A percentile compares a stretch with the other conserved stretches of the same genome.
These are phyloP conservation scores for Apiospora koreana DNA, from an alignment of 2,329 filamentous ascomycete species.

Conservation along the genomic window DNA sequence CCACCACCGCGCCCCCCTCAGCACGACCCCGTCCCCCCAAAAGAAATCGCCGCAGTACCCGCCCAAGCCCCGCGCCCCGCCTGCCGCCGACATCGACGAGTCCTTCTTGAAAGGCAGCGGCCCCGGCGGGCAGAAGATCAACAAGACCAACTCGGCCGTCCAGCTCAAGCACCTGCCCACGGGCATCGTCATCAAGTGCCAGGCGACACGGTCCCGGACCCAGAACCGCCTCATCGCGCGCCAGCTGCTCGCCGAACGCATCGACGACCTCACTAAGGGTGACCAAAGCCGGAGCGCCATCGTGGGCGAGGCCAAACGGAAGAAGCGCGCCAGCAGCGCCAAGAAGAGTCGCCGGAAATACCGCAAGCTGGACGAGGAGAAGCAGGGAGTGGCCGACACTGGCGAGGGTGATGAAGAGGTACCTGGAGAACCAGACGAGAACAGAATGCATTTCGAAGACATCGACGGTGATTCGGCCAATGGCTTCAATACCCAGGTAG, in stretches of 20 bases:
- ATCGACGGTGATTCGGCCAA: background rate
- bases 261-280: conserved; percentile 75
- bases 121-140: conserved; percentile 92
- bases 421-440: conserved; percentile 17
- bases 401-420: conserved; percentile 24
- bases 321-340: conserved; percentile 71
- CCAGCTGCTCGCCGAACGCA: conserved; percentile 70
- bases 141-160: conserved; percentile 95
- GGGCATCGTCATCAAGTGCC: conserved; percentile 90
- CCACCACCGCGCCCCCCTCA: conserved; percentile 28
- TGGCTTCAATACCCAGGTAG: background rate
- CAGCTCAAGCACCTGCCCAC: conserved; percentile 90
- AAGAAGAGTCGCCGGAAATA: conserved; percentile 89
- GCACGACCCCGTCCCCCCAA: conserved; percentile 27
- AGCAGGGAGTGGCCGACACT: conserved; percentile 24
- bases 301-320: conserved; percentile 63
- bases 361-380: conserved; percentile 56
- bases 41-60: conserved; percentile 63
- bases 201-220: conserved; percentile 82
- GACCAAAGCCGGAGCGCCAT: conserved; percentile 65
- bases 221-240: conserved; percentile 89
- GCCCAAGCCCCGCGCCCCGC: conserved; percentile 69
- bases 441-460: background rate
- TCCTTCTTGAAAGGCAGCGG: conserved; percentile 88
- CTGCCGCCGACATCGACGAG: conserved; percentile 79